Conservation (phyloP, 495 filamentous ascomycete species). For the Aspergillus sclerotiicarbonarius region DNA sequence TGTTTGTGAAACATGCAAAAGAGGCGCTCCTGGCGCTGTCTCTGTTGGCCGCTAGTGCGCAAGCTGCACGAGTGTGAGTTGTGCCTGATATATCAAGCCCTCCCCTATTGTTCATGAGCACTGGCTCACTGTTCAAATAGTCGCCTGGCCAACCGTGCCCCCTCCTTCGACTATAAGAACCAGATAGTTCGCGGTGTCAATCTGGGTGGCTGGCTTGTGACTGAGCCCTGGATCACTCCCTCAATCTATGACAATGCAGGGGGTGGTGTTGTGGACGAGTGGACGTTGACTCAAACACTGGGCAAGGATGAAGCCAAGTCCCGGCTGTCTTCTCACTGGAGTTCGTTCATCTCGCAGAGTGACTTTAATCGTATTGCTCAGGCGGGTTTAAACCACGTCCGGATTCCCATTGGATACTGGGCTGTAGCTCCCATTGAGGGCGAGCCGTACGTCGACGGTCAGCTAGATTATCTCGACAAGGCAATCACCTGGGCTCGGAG, state of each 20-base stretch:
- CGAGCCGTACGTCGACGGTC: constrained; percentile 73
- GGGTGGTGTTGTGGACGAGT: constrained; percentile 61
- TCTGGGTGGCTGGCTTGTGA: constrained; percentile 58
- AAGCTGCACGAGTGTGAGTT: constrained; percentile 39
- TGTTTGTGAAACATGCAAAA: constrained; percentile 35
- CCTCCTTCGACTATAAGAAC: constrained; percentile 44
- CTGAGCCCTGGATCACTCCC: constrained; percentile 66
- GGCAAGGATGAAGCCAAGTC: constrained; percentile 49
- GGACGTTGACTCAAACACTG: constrained; percentile 50
- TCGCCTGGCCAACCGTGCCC: constrained; percentile 29
- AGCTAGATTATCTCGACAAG: constrained; percentile 61
- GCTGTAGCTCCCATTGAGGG: constrained; percentile 55
- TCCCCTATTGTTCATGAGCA: background rate
- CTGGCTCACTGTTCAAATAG: constrained; percentile 24
- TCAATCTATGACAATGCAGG: constrained; percentile 55
- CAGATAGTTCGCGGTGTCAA: constrained; percentile 55
- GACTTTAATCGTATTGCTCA: constrained; percentile 67
- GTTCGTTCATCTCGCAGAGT: constrained; percentile 60
- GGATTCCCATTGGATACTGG: constrained; percentile 83
- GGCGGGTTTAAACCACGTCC: constrained; percentile 69
- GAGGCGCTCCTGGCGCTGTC: constrained; percentile 38
- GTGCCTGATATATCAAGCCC: background rate
- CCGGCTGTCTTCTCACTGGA: constrained; percentile 56
- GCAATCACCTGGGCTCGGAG: constrained; percentile 67
- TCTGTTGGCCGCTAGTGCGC: constrained; percentile 30